Evolutionary conservation across 768 basidiomycete genomes (phyloP), one percentile per base, ranked within the genome.

Genomic region (Cyclocybe cylindracea): DNA sequence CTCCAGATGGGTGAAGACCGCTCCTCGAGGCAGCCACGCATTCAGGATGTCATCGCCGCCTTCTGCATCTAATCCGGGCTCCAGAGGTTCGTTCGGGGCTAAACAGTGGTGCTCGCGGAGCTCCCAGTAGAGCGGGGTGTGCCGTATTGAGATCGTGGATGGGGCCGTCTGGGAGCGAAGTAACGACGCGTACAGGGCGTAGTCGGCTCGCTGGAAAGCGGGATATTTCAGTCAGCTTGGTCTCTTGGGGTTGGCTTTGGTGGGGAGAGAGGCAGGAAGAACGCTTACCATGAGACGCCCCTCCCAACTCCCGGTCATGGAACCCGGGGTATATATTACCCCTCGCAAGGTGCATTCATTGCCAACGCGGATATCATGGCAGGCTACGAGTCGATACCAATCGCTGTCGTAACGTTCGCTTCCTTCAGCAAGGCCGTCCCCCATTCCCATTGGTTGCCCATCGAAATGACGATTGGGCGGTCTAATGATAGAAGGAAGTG

Each of bases 41-140:
- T 76, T 79, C 33, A 78, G 65, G 44, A 78, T 54, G 56, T 80
- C 73, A 51, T 79, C 76, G 2, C 71, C 76, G 29, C 65, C 71
- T 13, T 62, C 58, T 33, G 56, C 64, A 53, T 72, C 70, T 2
- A 61, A 51, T 5, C 75, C 74, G 34, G 69, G 59, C 32, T 50
- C 10, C 38, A 81, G 61, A 2, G 72, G 73, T 35, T 70, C 67
- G 36, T 70, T 63, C 7, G 72, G 70, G 11, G 51, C 56, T 7
- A 80, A 56, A 48, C 78, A 79, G 39, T 80, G 78, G 46, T 80
- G 76, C 58, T 82, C 80, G 36, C 68, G 62, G 32, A 81, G 64
- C 35, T 61, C 60, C 54, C 73, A 76, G 39, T 74, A 72, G 1
- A 81, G 55, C 14, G 75, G 71, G 43, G 69, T 66, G 19, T 72